phyloP scores from a whole-genome alignment of 148 eudicot genomes.

The Pharnaceum exiguum region DNA sequence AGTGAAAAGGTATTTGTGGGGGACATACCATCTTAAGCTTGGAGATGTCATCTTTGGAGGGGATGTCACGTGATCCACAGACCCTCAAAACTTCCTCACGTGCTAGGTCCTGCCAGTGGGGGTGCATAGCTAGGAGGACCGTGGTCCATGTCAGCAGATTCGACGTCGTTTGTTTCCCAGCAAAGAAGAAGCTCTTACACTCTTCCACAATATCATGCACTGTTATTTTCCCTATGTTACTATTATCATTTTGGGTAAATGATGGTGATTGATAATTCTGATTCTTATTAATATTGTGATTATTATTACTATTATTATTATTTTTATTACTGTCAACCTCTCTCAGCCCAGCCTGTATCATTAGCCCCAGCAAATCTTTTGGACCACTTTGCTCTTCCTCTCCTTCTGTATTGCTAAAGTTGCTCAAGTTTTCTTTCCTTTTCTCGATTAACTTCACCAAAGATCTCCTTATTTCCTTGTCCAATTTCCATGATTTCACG shows the following conservation, averaged over 20 bases:
- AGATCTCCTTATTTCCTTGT: constrained; percentile 65
- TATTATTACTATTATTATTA: background rate
- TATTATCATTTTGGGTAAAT: constrained; percentile 11
- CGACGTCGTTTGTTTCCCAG: constrained; percentile 92
- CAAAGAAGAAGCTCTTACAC: constrained; percentile 94
- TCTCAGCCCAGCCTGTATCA: constrained; percentile 74
- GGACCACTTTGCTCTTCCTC: constrained; percentile 37
- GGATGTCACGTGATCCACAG: constrained; percentile 86
- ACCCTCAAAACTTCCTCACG: constrained; percentile 86
- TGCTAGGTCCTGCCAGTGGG: constrained; percentile 85
- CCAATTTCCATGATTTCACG: constrained; percentile 69
- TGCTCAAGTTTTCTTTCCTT: constrained; percentile 27
- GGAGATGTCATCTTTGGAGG: constrained; percentile 74
- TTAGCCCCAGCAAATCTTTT: constrained; percentile 71
- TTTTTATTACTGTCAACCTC: constrained; percentile 5
- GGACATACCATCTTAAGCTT: constrained; percentile 77
- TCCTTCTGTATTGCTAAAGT: constrained; percentile 13
- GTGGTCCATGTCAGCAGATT: constrained; percentile 96
- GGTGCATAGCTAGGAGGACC: constrained; percentile 86
- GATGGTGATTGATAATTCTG: constrained; percentile 5
- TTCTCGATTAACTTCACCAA: constrained; percentile 52
- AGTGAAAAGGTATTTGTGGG: background rate
- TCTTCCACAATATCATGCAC: constrained; percentile 86
- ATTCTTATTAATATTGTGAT: background rate
- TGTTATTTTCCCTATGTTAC: constrained; percentile 36